Evolutionary conservation across 768 basidiomycete species (phyloP), one percentile per base, ranked within the genome.

Genomic region (Rhodotorula babjevae): DNA sequence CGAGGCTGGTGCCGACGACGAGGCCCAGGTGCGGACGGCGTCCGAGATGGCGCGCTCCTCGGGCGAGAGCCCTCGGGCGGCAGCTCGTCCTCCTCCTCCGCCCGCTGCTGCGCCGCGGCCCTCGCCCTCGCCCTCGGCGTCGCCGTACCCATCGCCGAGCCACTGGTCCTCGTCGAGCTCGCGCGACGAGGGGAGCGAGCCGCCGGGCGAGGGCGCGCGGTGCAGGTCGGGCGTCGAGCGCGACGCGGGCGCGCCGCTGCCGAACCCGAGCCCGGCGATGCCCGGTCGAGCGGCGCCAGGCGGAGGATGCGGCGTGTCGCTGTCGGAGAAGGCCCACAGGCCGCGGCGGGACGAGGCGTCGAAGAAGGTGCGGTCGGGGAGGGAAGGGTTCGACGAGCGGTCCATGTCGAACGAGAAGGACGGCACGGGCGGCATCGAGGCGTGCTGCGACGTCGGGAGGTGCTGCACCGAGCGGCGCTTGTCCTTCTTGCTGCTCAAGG

Each of bases 1-100:
- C 1, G 55, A 9, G 18, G 14, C 8, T 21, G 49, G 7, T 3
- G 18, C 57, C 6, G 23, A 36, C 3, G 40, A n/a, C 1, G n/a
- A 31, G 3, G 65, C 71, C 71, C 71, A 72, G 6, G 61, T 53
- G 25, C 66, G 61, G 10, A 72, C 71, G 2, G 65, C 71, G 16
- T 67, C 62, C 9, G 42, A 57, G 50, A 67, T 72, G 33, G 71
- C 71, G 33, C 61, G 61, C 56, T 72, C 71, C 40, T 72, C 61
- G 36, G 60, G 64, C 14, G 53, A 55, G 1, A 67, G 33, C 29
- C 31, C 3, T 49, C 7, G 44, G 31, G 52, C 14, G 53, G 61
- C 64, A 27, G 56, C 64, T n/a, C n/a, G n/a, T n/a, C n/a, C n/a
- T n/a, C n/a, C n/a, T n/a, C n/a, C 27, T 4, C 36, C 36, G 36